Evolutionary conservation across 208 protist species (phyloP), one percentile per base, ranked within the genome.

Genomic region (Herpetomonas muscarum): DNA sequence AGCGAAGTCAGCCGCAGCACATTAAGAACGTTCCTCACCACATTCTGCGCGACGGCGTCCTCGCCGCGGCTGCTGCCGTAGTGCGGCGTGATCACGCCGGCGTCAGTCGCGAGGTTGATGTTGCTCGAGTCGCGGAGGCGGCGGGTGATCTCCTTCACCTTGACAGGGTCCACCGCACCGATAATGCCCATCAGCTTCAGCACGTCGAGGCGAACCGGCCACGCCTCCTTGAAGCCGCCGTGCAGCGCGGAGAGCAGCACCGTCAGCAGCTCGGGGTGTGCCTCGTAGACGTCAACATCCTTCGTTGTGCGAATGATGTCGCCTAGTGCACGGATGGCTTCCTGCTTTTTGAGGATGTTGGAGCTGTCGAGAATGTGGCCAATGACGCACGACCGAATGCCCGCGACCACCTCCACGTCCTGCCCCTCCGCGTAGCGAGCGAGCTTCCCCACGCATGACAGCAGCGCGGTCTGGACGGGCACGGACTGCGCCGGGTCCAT

Each of bases 121-220:
- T 71, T 65, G 42, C 47, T 78, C 12, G 76, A 63, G 60, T 90
- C 76, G 19, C 79, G 71, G 49, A 80, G 65, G 37, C 64, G 45
- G 0, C 81, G 78, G 25, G 75, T 75, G 36, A 93, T 89, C 55
- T 87, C 79, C 61, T 92, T 96, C 46, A 90, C 81, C 19, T 66
- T 70, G 34, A 87, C 71, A 22, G 90, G 90, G 57, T 92, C 78
- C 5, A 96, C 75, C 1, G 90, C 90, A 7, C 90, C 90, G 56
- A 96, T 88, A 52, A 92, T 85, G 50, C 90, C 90, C 79, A 96
- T 90, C 64, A 96, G 69, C 65, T 90, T 81, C 31, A 96, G 68
- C 39, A 93, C 85, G 64, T 96, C 90, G 48, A 79, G 64, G 34
- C 87, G 81, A n/a, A 96, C 77, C 32, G 81, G 81, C 81, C 83